These are phyloP conservation scores for Hortiboletus flavorubellus DNA, from an alignment of 768 basidiomycete genomes.

Conservation along the genomic window DNA sequence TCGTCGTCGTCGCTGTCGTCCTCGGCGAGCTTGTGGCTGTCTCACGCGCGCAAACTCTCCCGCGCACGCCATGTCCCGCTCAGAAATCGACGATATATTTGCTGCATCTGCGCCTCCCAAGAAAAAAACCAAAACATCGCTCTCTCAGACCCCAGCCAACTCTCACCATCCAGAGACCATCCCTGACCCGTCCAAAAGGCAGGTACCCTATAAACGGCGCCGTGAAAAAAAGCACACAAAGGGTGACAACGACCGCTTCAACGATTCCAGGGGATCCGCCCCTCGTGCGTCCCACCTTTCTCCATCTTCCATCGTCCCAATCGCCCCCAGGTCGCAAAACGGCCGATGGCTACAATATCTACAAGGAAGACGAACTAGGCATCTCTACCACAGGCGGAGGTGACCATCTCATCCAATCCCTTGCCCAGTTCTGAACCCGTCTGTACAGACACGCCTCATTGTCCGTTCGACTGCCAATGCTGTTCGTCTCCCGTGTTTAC, in stretches of 20 bases:
- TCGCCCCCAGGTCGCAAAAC: constrained; percentile 62
- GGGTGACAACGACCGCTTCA: constrained; percentile 50
- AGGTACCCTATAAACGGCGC: constrained; percentile 32
- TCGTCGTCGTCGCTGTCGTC: constrained; percentile 22
- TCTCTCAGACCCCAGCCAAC: neutral
- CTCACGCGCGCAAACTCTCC: constrained; percentile 17
- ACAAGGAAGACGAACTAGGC: constrained; percentile 80
- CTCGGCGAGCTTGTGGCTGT: constrained; percentile 16
- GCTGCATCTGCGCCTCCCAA: constrained; percentile 44
- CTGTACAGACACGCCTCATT: constrained; percentile 68
- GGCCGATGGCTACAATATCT: constrained; percentile 75
- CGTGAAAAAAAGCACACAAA: constrained; percentile 27
- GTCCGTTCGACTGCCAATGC: constrained; percentile 88
- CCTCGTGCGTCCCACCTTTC: constrained; percentile 49
- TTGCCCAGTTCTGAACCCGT: constrained; percentile 21
- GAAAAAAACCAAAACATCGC: constrained; percentile 33
- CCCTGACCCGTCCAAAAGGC: constrained; percentile 55
- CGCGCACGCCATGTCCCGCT: constrained; percentile 41
- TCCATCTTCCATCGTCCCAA: constrained; percentile 9
- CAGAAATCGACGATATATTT: constrained; percentile 88
- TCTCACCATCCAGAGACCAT: constrained; percentile 50
- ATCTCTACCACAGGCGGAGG: constrained; percentile 69
- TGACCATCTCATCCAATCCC: constrained; percentile 33
- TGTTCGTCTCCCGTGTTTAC: constrained; percentile 48
- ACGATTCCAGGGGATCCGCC: constrained; percentile 71